Base-by-base conservation (phyloP, 2,329 filamentous ascomycete genomes). In the Pseudohalonectria lignicola region DNA sequence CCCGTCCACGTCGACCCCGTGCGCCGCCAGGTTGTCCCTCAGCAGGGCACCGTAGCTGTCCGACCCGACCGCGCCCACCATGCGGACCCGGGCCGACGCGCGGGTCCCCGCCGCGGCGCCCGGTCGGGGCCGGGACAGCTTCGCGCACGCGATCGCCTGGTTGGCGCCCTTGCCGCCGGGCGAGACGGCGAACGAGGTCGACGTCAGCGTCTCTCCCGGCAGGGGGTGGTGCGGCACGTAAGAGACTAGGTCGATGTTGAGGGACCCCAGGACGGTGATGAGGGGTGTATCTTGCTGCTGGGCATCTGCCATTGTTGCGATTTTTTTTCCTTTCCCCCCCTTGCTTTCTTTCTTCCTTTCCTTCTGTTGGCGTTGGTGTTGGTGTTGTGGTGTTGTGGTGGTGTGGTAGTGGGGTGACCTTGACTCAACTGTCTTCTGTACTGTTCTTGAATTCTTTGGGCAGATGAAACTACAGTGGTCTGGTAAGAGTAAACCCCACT, bases 131-230 rank as follows among this genome's bases (percentile, higher is more conserved):
- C 82, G 74, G 1, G 85, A 92, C 36, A 93, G 74, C 45, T 90
- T 84, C 36, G 81, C 84, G 61, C 82, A 87, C 18, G 87, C 86
- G 40, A 94, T 84, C 42, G 87, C 88, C 65, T 96, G 90, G 66
- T 96, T 96, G 43, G 88, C 87, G 46, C 90, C 90, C 64, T 98
- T 98, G 41, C 92, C 90, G 50, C 90, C 92, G 21, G 83, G 80
- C 31, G 83, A 87, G 26, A 81, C 86, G 53, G 72, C 72, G 63
- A 94, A 94, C 16, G 76, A 78, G 46, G 67, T 78, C 34, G 86
- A 75, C 3, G 84, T 88, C 37, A 96, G 71, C 3, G 90, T 96
- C 63, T 98, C 90, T 47, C 90, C 92, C 1, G 82, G 79, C 1
- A 71, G 64, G 1, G 92, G 90, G 45, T 94, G 77, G 45, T 90